phyloP scores from a whole-genome alignment of 2,329 filamentous ascomycete species.

The Fusarium sp. region DNA sequence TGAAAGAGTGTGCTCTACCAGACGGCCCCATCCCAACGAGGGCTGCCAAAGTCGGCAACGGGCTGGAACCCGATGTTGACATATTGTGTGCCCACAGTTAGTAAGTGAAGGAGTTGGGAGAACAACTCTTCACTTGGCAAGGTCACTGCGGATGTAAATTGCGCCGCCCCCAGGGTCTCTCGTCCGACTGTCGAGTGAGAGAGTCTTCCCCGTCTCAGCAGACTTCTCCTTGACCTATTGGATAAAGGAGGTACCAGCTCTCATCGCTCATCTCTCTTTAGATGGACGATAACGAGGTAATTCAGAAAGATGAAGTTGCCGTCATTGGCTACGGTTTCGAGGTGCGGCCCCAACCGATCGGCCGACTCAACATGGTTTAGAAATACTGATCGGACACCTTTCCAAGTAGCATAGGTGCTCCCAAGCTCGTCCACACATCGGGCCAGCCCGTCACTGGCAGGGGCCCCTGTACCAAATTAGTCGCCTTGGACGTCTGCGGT shows the following conservation, averaged over 20 bases:
- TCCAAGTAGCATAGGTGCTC: constrained; percentile 17
- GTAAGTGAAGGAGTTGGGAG: constrained; percentile 1
- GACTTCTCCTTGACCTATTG: constrained; percentile 38
- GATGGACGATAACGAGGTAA: constrained; percentile 33
- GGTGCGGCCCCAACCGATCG: constrained; percentile 26
- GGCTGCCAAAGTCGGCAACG: constrained; percentile 27
- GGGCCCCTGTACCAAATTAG: constrained; percentile 14
- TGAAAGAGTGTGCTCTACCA: constrained; percentile 40
- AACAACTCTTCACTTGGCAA: neutral
- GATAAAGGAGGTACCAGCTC: constrained; percentile 33
- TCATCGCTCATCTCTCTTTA: constrained; percentile 30
- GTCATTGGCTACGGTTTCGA: constrained; percentile 23
- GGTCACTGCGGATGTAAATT: constrained; percentile 15
- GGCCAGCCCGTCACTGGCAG: constrained; percentile 21
- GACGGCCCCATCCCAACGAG: constrained; percentile 1
- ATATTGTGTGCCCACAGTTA: constrained; percentile 42
- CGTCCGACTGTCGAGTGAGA: constrained; percentile 51
- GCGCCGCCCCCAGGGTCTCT: constrained; percentile 44
- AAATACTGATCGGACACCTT: constrained; percentile 24
- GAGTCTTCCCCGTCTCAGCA: constrained; percentile 22
- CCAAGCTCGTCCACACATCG: constrained; percentile 35
- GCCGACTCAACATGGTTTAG: constrained; percentile 26
- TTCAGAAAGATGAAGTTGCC: constrained; percentile 38
- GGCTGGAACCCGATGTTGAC: constrained; percentile 33
- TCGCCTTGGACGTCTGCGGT: constrained; percentile 47